Conservation (phyloP, 2,329 filamentous ascomycete species). For the Colletotrichum sp. region DNA sequence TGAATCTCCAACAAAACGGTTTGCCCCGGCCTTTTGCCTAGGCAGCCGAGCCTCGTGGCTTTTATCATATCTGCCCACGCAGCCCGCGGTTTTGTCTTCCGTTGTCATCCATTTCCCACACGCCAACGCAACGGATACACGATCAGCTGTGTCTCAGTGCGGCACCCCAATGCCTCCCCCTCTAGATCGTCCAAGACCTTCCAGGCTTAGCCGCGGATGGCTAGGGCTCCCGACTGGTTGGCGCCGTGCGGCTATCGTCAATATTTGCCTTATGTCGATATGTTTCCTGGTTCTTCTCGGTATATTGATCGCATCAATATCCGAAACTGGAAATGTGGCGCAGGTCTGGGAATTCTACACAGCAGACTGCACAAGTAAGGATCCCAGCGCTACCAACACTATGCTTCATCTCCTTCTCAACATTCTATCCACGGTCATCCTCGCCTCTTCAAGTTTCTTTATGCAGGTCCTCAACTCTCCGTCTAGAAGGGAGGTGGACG, state of each 20-base stretch:
- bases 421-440: slow-evolving; percentile 13
- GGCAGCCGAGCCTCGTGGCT: too few species aligned
- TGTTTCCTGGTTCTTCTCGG: background rate
- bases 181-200: too few species aligned
- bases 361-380: background rate
- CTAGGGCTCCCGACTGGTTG: background rate
- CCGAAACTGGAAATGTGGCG: background rate
- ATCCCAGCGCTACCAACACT: background rate
- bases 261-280: background rate
- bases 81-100: too few species aligned
- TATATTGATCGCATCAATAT: background rate
- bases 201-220: too few species aligned
- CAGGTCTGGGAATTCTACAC: background rate
- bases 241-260: background rate
- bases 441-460: slow-evolving; percentile 23
- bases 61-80: too few species aligned
- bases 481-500: slow-evolving; percentile 30
- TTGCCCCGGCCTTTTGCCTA: too few species aligned
- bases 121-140: too few species aligned
- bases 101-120: too few species aligned
- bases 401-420: slow-evolving; percentile 53
- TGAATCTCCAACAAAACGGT: too few species aligned
- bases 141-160: too few species aligned
- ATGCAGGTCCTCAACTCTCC: slow-evolving; percentile 23
- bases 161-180: too few species aligned